phyloP scores from a whole-genome alignment of 345 rosid genomes.

The Theobroma cacao region DNA sequence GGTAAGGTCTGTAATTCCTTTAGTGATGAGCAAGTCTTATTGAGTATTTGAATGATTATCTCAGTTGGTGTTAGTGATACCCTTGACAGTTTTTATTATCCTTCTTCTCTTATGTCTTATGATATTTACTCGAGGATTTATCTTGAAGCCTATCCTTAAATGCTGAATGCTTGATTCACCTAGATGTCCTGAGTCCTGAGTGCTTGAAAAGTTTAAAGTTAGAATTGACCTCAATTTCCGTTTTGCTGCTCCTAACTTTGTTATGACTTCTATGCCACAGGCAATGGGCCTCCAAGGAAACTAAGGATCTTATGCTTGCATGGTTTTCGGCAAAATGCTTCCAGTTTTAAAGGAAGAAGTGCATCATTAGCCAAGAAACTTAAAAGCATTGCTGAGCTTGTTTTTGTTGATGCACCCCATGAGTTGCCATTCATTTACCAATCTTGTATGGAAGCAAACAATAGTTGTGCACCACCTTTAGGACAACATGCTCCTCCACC shows the following conservation, averaged over 20 bases:
- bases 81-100: not conserved
- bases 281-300: conserved; percentile 42
- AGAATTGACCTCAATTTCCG: not conserved
- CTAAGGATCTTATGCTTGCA: conserved; percentile 88
- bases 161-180: not conserved
- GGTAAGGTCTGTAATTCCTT: conserved; percentile 67
- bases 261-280: conserved; percentile 26
- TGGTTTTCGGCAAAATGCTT: conserved; percentile 92
- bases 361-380: conserved; percentile 94
- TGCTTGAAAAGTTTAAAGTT: not conserved
- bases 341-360: conserved; percentile 90
- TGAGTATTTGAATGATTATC: not conserved
- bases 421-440: conserved; percentile 78
- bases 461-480: conserved; percentile 21
- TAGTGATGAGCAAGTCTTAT: not conserved
- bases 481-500: conserved; percentile 41
- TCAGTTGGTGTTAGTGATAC: not conserved
- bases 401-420: conserved; percentile 80
- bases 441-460: conserved; percentile 3
- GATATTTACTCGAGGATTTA: not conserved
- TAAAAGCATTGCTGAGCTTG: conserved; percentile 69
- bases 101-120: not conserved
- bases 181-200: not conserved
- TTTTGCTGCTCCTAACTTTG: not conserved
- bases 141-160: not conserved